These are phyloP conservation scores for Thielaviopsis ethacetica DNA, from an alignment of 2,329 filamentous ascomycete genomes.

Conservation along the genomic window DNA sequence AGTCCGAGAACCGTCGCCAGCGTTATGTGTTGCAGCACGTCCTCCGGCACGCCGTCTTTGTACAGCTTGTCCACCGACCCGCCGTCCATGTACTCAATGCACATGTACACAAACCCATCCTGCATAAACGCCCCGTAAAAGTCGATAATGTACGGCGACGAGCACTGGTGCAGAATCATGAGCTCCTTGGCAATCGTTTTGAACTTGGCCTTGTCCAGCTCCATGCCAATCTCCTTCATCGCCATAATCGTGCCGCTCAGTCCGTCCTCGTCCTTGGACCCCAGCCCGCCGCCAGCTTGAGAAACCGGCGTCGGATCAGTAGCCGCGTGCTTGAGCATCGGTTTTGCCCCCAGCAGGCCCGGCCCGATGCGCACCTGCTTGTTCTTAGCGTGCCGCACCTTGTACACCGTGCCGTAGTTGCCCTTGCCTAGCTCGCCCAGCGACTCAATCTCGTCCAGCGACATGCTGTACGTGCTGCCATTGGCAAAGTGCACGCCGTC, in stretches of 20 bases:
- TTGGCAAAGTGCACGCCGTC: constrained; percentile 85
- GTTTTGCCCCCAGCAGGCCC: constrained; percentile 32
- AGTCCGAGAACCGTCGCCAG: constrained; percentile 79
- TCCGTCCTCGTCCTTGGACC: constrained; percentile 14
- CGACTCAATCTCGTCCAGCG: constrained; percentile 86
- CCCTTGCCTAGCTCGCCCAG: constrained; percentile 90
- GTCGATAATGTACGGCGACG: constrained; percentile 93
- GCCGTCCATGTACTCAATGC: constrained; percentile 98
- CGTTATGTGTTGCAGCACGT: constrained; percentile 76
- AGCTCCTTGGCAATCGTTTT: constrained; percentile 95
- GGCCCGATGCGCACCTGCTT: constrained; percentile 40
- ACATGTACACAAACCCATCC: constrained; percentile 96
- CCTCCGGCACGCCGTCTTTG: constrained; percentile 74
- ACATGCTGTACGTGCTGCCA: constrained; percentile 82
- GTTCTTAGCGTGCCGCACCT: constrained; percentile 69
- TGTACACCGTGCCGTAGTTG: constrained; percentile 97
- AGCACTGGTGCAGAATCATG: constrained; percentile 85
- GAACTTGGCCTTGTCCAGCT: constrained; percentile 93
- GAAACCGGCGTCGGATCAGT: constrained; percentile 19
- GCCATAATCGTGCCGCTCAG: constrained; percentile 78
- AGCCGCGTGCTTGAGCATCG: constrained; percentile 22
- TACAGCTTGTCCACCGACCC: constrained; percentile 97
- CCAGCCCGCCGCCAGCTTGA: constrained; percentile 13
- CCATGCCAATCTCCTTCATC: constrained; percentile 96
- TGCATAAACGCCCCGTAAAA: constrained; percentile 99